Percentiles rank a stretch among this genome's conserved stretches.
phyloP scores from a whole-genome alignment of 208 protist species.

The Plasmodiophora brassicae region DNA sequence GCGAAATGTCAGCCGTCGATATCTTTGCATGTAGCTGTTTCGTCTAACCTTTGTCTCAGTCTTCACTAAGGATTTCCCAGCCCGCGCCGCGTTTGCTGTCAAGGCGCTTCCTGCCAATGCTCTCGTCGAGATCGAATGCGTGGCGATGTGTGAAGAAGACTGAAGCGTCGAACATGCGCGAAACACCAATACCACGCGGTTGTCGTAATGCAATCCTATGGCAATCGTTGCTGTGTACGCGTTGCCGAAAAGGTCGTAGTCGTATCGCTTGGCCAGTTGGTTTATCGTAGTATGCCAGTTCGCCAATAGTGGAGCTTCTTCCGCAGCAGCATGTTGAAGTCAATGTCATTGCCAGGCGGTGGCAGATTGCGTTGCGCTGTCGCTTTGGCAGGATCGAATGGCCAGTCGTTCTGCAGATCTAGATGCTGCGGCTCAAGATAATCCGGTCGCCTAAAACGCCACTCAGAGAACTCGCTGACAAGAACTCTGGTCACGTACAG shows the following conservation, averaged over 20 bases:
- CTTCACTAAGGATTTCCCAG: constrained; percentile 51
- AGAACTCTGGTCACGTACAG: neutral
- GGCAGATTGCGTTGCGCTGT: neutral
- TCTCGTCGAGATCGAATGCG: constrained; percentile 65
- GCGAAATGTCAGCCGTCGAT: constrained; percentile 50
- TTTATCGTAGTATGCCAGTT: neutral
- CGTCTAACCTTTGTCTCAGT: neutral
- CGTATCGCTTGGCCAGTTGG: neutral
- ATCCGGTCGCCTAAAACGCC: neutral
- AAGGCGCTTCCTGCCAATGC: constrained; percentile 59
- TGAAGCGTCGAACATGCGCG: no score
- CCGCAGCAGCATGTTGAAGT: neutral
- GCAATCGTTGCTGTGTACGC: neutral
- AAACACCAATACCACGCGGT: neutral
- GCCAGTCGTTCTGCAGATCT: neutral
- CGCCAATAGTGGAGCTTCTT: neutral
- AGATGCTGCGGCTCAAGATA: neutral
- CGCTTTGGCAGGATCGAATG: neutral
- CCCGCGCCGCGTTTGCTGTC: constrained; percentile 58
- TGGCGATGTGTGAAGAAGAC: constrained; percentile 51
- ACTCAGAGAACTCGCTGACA: neutral
- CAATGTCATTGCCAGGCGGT: neutral
- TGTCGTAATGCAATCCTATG: neutral
- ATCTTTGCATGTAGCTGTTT: neutral
- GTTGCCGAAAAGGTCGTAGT: neutral